phyloP scores from a whole-genome alignment of 768 basidiomycete genomes.

The Amylocystis lapponica region DNA sequence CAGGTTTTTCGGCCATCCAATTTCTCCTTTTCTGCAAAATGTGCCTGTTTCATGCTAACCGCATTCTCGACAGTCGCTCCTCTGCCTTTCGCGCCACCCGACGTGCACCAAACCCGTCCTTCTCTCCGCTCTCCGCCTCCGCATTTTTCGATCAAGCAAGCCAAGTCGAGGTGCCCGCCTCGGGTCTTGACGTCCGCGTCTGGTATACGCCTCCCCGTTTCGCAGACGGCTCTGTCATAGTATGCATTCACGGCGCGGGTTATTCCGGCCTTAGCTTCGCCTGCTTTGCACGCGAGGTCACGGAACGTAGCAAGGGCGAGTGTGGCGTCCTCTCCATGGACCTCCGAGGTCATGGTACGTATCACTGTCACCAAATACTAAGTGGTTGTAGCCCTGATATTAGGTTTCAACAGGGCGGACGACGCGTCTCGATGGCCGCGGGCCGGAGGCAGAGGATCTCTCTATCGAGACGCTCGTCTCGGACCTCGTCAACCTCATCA shows the following conservation, averaged over 20 bases:
- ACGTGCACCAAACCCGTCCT: slow-evolving; percentile 52
- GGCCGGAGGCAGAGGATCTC: slow-evolving; percentile 45
- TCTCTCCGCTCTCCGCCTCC: slow-evolving; percentile 71
- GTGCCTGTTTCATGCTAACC: slow-evolving; percentile 5
- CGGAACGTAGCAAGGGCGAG: slow-evolving; percentile 53
- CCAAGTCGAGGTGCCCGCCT: slow-evolving; percentile 61
- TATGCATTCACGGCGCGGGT: slow-evolving; percentile 95
- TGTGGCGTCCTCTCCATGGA: slow-evolving; percentile 82
- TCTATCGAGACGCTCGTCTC: slow-evolving; percentile 64
- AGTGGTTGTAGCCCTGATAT: no score
- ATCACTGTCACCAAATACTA: background rate
- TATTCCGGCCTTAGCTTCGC: slow-evolving; percentile 90
- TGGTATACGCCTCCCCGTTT: slow-evolving; percentile 76
- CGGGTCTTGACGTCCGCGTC: slow-evolving; percentile 64
- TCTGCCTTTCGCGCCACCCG: slow-evolving; percentile 12
- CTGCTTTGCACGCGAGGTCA: slow-evolving; percentile 78
- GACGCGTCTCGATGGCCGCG: slow-evolving; percentile 30
- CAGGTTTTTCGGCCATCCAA: no score
- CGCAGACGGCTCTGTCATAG: slow-evolving; percentile 58
- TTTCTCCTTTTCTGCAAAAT: no score
- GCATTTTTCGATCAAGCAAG: slow-evolving; percentile 76
- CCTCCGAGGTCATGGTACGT: slow-evolving; percentile 80
- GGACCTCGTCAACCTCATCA: slow-evolving; percentile 70
- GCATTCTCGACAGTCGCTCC: slow-evolving; percentile 7
- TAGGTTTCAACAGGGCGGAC: slow-evolving; percentile 78